These are phyloP conservation scores for Nicotiana tomentosiformis DNA, from an alignment of 257 asterid genomes.

Conservation along the genomic window DNA sequence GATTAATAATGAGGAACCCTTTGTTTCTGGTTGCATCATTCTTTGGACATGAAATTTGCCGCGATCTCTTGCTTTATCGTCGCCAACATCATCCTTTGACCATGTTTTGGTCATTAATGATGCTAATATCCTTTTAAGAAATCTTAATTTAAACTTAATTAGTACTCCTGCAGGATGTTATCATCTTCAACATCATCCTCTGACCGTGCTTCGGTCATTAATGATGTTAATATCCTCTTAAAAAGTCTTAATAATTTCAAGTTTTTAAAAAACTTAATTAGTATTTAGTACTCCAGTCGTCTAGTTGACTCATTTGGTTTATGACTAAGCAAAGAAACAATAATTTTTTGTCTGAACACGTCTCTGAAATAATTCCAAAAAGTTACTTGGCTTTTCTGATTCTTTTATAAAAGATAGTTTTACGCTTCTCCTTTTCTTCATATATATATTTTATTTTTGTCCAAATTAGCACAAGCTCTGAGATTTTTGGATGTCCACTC, in stretches of 20 bases:
- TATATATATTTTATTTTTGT: background rate
- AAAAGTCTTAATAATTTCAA: background rate
- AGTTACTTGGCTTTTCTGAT: background rate
- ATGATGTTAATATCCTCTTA: background rate
- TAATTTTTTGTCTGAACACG: background rate
- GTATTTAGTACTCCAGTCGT: background rate
- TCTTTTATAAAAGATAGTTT: background rate
- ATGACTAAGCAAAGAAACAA: background rate
- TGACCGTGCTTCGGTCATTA: background rate
- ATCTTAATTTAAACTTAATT: background rate
- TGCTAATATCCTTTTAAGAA: background rate
- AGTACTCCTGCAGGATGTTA: too few relatives aligned
- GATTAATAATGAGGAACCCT: too few relatives aligned
- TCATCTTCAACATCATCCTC: background rate
- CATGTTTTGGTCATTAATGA: background rate
- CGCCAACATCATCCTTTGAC: background rate
- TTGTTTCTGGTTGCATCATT: too few relatives aligned
- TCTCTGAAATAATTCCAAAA: background rate
- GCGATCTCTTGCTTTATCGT: too few relatives aligned
- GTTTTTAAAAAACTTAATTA: background rate
- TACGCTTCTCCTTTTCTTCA: background rate
- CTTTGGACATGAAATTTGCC: too few relatives aligned
- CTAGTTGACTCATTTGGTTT: background rate
- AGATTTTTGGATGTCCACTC: background rate
- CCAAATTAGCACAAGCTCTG: background rate